These are phyloP conservation scores for Zymoseptoria brevis DNA, from an alignment of 2,329 filamentous ascomycete genomes.

Conservation along the genomic window DNA sequence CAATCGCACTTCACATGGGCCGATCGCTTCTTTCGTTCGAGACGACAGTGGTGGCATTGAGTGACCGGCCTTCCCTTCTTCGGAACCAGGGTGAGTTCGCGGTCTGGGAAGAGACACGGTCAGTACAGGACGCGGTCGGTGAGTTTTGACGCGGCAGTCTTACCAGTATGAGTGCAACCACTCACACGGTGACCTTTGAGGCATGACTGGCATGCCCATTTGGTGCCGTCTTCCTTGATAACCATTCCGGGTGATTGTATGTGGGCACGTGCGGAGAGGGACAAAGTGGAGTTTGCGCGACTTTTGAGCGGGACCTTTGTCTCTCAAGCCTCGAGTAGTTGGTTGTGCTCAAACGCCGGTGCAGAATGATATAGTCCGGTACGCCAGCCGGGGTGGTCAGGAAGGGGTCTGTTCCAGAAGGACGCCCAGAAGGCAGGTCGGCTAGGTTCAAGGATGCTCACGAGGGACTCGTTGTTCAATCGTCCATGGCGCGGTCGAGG, in stretches of 20 bases:
- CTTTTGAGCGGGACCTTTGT: conserved; percentile 1
- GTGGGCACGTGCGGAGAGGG: conserved; percentile 9
- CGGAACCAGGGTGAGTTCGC: conserved; percentile 86
- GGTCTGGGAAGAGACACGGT: conserved; percentile 52
- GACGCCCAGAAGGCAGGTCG: not conserved
- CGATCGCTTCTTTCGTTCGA: conserved; percentile 89
- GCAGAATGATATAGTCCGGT: not conserved
- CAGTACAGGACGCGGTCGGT: conserved; percentile 7
- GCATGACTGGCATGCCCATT: conserved; percentile 96
- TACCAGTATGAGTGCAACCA: conserved; percentile 94
- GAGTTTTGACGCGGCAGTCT: conserved; percentile 33
- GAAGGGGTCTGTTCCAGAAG: not conserved
- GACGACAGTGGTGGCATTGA: conserved; percentile 94
- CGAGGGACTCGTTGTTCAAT: not conserved
- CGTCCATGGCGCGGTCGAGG: not conserved
- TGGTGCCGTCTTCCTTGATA: conserved; percentile 65
- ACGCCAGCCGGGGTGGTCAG: too few species aligned
- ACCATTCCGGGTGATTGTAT: conserved; percentile 23
- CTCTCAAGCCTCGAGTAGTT: not conserved
- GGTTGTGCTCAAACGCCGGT: not conserved
- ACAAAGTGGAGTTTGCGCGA: conserved; percentile 11
- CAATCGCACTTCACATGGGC: conserved; percentile 96
- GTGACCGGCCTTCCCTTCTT: conserved; percentile 96
- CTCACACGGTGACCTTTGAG: conserved; percentile 97
- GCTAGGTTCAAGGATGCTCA: not conserved